Evolutionary conservation across 805 yeast genomes (phyloP).

Genomic region (Saturnispora bothae): DNA sequence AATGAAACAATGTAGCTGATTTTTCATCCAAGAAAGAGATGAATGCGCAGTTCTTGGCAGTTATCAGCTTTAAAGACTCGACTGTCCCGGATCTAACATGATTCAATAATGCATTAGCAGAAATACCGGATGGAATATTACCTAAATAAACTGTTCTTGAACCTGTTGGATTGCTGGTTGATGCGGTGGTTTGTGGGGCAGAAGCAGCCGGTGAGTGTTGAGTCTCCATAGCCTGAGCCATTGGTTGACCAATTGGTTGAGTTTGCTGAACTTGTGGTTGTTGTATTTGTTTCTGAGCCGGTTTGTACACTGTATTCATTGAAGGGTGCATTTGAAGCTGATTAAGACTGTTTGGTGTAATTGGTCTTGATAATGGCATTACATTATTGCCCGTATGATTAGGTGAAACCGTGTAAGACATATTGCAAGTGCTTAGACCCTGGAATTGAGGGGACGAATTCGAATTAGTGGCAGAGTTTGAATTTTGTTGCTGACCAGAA

Average conservation of each 20-base stretch:
- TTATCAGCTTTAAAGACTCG: slow-evolving; percentile 69
- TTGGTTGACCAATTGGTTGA: not conserved
- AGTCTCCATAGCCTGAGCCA: not conserved
- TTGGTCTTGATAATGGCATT: slow-evolving; percentile 3
- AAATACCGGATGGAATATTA: slow-evolving; percentile 71
- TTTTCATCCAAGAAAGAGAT: slow-evolving; percentile 83
- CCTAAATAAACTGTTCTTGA: slow-evolving; percentile 88
- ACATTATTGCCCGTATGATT: not conserved
- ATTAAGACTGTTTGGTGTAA: slow-evolving; percentile 6
- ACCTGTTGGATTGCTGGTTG: slow-evolving; percentile 13
- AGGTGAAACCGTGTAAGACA: not conserved
- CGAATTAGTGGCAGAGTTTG: not conserved
- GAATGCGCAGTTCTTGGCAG: slow-evolving; percentile 81
- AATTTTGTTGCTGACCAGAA: not conserved
- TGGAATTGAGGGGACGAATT: slow-evolving; percentile 8
- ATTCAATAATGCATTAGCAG: slow-evolving; percentile 73
- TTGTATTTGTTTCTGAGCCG: no score
- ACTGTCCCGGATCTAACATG: slow-evolving; percentile 87
- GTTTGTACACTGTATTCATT: slow-evolving; percentile 5
- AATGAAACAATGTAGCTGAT: slow-evolving; percentile 82
- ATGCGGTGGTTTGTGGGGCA: slow-evolving; percentile 4
- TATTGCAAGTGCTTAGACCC: not conserved
- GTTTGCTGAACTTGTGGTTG: slow-evolving; percentile 3
- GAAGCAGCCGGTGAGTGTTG: slow-evolving; percentile 1
- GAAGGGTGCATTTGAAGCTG: slow-evolving; percentile 6